Base-by-base conservation (phyloP, 768 basidiomycete species). In the Botryobasidium botryosum region DNA sequence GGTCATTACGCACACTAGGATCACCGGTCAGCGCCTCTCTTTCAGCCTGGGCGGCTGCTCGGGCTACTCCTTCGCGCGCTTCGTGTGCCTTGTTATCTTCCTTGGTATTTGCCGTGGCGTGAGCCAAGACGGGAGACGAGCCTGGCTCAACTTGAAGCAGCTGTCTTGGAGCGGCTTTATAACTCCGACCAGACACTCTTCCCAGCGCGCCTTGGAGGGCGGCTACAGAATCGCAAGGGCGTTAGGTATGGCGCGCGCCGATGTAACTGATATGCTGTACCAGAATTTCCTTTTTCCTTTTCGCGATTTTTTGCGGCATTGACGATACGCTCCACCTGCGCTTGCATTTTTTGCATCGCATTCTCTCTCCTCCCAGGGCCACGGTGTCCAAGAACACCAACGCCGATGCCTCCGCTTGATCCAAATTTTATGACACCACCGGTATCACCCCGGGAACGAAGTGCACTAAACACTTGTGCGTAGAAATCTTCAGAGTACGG, bases 401-500 rank as follows among this genome's bases (percentile, higher is more conserved):
- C 72, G 21, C 85, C 87, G 33, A 92, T 76, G 12, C 87, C 88
- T 6, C 81, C 79, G 24, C 77, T 72, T 20, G 77, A 76, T 20
- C 81, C 77, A 52, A 94, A 85, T 55, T 85, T 85, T 43, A 94
- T 63, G 4, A 94, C 82, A 12, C 80, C 74, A 40, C 83, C 79
- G 47, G 84, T 80, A 31, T 69, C 70, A 1, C 72, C 68, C 46
- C 82, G 74, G 31, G 81, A 79, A 36, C 87, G 77, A 47, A 92
- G 74, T 1, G 85, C 83, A 31, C 83, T 79, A 57, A 85, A 90
- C 2, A 96, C 90, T 61, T 97, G 91, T 8, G 90, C 94, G 56
- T 99, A 99, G 60, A 96, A 99, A 59, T 99, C 94, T 51, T 97
- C 92, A 26, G 85, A 77, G 60, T 92, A 97, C 0, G 94, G 94